These are phyloP conservation scores for Cerioporus squamosus DNA, from an alignment of 1,284 basidiomycete genomes.

Conservation along the genomic window DNA sequence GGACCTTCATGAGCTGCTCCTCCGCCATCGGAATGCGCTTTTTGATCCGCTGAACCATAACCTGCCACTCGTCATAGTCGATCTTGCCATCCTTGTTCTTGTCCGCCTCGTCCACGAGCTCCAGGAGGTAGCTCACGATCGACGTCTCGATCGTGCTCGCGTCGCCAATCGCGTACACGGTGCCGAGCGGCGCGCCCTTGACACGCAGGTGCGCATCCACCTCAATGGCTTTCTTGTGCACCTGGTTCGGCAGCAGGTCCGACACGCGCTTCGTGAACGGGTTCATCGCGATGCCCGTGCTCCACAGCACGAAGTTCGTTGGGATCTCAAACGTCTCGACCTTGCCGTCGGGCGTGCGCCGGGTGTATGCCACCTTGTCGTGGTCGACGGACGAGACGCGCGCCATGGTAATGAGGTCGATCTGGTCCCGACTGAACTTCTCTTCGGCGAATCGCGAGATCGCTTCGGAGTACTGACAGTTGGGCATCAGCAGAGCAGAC, in stretches of 20 bases:
- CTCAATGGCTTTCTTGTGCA: conserved; percentile 89
- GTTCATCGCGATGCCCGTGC: conserved; percentile 98
- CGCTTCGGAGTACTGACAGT: conserved; percentile 84
- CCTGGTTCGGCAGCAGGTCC: conserved; percentile 91
- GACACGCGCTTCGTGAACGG: conserved; percentile 89
- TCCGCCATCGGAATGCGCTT: conserved; percentile 85
- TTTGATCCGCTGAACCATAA: conserved; percentile 89
- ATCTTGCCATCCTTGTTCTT: conserved; percentile 84
- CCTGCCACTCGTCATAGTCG: conserved; percentile 81
- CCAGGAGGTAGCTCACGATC: conserved; percentile 80
- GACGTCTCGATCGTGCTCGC: conserved; percentile 94
- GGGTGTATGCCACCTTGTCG: conserved; percentile 79
- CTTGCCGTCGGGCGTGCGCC: conserved; percentile 65
- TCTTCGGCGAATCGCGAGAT: conserved; percentile 96
- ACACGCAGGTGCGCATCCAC: conserved; percentile 93
- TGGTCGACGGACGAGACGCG: conserved; percentile 81
- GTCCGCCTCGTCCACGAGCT: conserved; percentile 90
- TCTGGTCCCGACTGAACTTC: conserved; percentile 84
- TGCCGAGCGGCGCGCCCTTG: conserved; percentile 88
- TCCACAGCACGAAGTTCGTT: conserved; percentile 95
- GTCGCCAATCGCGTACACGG: conserved; percentile 95
- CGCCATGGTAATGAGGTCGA: conserved; percentile 86
- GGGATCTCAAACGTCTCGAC: conserved; percentile 74
- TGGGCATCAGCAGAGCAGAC: neutral
- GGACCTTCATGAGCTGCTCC: conserved; percentile 73